phyloP scores from a whole-genome alignment of 352 stramenopile genomes.

The Globisporangium acanthophoron region DNA sequence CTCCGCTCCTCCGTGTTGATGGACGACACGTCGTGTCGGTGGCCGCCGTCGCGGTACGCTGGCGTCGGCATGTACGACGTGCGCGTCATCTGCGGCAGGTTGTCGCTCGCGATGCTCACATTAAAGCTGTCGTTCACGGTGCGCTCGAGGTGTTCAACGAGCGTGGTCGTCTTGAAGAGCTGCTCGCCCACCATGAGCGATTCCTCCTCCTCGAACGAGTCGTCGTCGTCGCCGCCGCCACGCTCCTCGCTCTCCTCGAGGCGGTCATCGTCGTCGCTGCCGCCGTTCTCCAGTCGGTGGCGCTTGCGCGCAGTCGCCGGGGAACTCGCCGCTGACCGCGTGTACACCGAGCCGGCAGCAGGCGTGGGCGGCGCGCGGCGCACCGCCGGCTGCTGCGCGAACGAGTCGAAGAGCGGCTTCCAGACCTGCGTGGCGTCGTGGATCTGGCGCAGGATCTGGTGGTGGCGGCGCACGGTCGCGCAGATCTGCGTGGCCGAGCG shows the following conservation, averaged over 20 bases:
- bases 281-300: background rate
- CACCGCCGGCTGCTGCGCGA: conserved; percentile 40
- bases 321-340: conserved; percentile 18
- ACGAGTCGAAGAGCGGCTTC: conserved; percentile 72
- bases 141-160: conserved; percentile 30
- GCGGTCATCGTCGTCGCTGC: conserved; percentile 12
- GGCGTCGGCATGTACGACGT: conserved; percentile 60
- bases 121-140: conserved; percentile 49
- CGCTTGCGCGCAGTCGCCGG: conserved; percentile 1
- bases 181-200: conserved; percentile 47
- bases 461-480: conserved; percentile 55
- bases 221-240: conserved; percentile 20
- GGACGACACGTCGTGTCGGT: conserved; percentile 34
- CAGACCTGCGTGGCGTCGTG: conserved; percentile 69
- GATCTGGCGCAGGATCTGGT: conserved; percentile 74
- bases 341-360: conserved; percentile 22
- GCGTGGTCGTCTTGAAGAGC: conserved; percentile 72
- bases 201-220: conserved; percentile 22
- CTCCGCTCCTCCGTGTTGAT: conserved; percentile 38
- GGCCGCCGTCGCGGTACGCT: conserved; percentile 18
- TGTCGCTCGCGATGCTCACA: conserved; percentile 56
- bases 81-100: conserved; percentile 51
- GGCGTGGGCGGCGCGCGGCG: conserved; percentile 36
- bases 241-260: conserved; percentile 12
- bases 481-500: conserved; percentile 75